Base-by-base conservation (phyloP, 2,329 filamentous ascomycete genomes). In the Xylariaceae sp. region DNA sequence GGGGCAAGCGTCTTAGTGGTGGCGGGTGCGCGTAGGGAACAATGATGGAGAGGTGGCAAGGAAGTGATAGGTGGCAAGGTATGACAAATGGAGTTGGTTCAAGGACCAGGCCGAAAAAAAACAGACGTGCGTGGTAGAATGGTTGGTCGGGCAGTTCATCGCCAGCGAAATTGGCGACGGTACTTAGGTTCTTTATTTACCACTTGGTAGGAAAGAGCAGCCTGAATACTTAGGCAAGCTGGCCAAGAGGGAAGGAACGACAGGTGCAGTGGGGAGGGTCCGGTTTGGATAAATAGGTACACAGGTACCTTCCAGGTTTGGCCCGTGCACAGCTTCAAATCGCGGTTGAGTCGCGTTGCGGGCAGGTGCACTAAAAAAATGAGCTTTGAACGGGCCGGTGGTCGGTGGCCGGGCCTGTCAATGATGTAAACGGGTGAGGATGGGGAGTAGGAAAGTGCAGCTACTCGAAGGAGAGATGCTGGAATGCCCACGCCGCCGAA, bases 101-200 rank as follows among this genome's bases (percentile, higher is more conserved):
- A 30, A 11, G 8, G 7, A 32, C 34, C 32, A 42, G 39, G 32
- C 39, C 19, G 3, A n/a, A 19, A 11, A 31, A 4, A 27, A 12
- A 31, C 7, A 40, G 44, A 43, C 35, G 8, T 11, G 40, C 35
- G 35, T 47, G 46, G 32, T 54, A 39, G 39, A 45, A 47, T 54
- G 56, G 51, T 26, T 51, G 51, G 56, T 51, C 51, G 54, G 51
- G 57, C 61, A 63, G 19, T 19, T 19, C 19, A 62, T 60, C 29
- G 52, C 42, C 55, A 53, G 51, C 41, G 31, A 47, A 50, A 40
- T 31, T 43, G 51, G 51, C 48, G 37, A 37, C 56, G 29, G 32
- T 41, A 39, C 50, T 48, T 31, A 19, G 19, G 39, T 32, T 26
- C 51, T 53, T 37, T 48, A 50, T 6, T 32, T 12, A 55, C 55